Base-by-base conservation (phyloP, 768 basidiomycete genomes). In the Chlorophyllum brunneum region DNA sequence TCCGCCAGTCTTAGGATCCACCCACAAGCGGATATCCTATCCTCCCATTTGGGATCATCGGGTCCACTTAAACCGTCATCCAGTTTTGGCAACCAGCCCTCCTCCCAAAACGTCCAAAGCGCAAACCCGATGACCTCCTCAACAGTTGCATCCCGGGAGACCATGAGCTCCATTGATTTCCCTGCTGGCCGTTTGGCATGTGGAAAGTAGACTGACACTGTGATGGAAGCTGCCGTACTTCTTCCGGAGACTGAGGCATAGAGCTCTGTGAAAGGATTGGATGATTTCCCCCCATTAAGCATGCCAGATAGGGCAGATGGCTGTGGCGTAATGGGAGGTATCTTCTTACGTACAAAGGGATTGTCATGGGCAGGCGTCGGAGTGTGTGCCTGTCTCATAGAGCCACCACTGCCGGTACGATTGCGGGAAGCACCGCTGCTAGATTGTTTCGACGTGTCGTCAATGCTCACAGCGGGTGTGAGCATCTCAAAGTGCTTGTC, bases 101-200 rank as follows among this genome's bases (percentile, higher is more conserved):
- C 85, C 63, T 98, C 95, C 86, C 91, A 95, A 60, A 93, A 98
- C n/a, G 68, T 86, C 85, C 84, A 97, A 40, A 98, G 65, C 1
- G 91, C 86, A 65, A 88, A 92, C 0, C 97, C 97, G 48, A 98
- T 89, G 4, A 95, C 92, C 66, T 98, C 97, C 64, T 98, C 97
- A 3, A 98, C 85, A 0, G 86, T 88, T 1, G 93, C 88, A 57
- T 98, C 95, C 57, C 83, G 85, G 51, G 92, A 71, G 9, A 98
- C 90, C 55, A 77, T 85, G 4, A 94, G 74, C 31, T 80, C 70
- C 78, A 95, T 81, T 18, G 81, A 70, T 46, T 82, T 80, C 2
- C 80, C 78, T 13, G 62, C 68, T 0, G 87, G 87, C 53, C 80
- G 71, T 4, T 64, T 69, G 13, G 88, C 88, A 56, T 86, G 82